These are phyloP conservation scores for Malassezia cuniculi DNA, from an alignment of 1,284 basidiomycete genomes.

Conservation along the genomic window DNA sequence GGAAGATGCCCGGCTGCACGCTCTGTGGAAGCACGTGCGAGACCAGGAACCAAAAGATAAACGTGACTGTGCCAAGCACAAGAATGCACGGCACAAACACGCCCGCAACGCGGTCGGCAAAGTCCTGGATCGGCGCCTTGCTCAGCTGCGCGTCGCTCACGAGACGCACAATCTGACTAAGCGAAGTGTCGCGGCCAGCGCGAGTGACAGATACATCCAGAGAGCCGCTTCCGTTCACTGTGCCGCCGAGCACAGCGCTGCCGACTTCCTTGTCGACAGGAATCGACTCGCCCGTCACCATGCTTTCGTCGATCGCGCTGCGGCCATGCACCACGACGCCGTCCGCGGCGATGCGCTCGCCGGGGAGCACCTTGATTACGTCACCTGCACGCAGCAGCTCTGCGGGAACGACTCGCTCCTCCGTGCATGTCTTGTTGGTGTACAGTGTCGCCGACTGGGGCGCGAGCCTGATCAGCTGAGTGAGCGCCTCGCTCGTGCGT, in stretches of 20 bases:
- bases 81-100: constrained; percentile 90
- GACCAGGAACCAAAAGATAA: constrained; percentile 70
- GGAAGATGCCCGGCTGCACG: constrained; percentile 68
- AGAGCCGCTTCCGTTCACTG: constrained; percentile 86
- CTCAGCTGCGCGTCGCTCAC: constrained; percentile 96
- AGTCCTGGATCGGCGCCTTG: constrained; percentile 94
- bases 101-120: constrained; percentile 86
- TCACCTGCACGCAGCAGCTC: constrained; percentile 92
- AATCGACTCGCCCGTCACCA: constrained; percentile 90
- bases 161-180: constrained; percentile 87
- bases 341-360: constrained; percentile 92
- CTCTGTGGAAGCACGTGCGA: constrained; percentile 52
- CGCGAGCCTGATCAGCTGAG: constrained; percentile 83
- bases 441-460: constrained; percentile 93
- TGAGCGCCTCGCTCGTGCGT: constrained; percentile 86
- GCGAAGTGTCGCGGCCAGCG: constrained; percentile 86
- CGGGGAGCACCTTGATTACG: constrained; percentile 82
- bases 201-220: constrained; percentile 91
- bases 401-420: constrained; percentile 78
- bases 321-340: constrained; percentile 74
- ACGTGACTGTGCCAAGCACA: constrained; percentile 65
- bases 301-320: constrained; percentile 85
- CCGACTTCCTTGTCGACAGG: constrained; percentile 72
- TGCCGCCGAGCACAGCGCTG: constrained; percentile 82
- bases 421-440: constrained; percentile 52